phyloP scores from a whole-genome alignment of 2,329 filamentous ascomycete species.

The Knufia petricola region DNA sequence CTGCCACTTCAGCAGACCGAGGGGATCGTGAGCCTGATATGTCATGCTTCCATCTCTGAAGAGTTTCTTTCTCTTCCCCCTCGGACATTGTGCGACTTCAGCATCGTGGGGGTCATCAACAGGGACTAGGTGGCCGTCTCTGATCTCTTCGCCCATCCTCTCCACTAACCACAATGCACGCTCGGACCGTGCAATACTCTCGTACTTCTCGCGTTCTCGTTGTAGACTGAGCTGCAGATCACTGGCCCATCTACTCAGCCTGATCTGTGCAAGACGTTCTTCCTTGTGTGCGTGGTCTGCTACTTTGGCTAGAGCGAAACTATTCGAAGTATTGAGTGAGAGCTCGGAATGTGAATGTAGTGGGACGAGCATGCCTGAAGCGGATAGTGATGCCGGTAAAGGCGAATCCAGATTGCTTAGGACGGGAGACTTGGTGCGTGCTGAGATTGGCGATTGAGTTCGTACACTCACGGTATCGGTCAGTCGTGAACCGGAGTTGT shows the following conservation, averaged over 20 bases:
- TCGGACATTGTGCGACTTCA: constrained; percentile 19
- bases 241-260: constrained; percentile 70
- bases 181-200: constrained; percentile 52
- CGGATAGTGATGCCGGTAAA: constrained; percentile 19
- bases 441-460: constrained; percentile 17
- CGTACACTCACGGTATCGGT: constrained; percentile 11
- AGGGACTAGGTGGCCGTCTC: constrained; percentile 54
- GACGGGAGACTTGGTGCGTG: neutral
- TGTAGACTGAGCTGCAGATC: constrained; percentile 68
- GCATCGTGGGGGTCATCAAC: constrained; percentile 32
- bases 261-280: constrained; percentile 55
- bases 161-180: constrained; percentile 61
- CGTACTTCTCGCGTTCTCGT: constrained; percentile 62
- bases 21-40: constrained; percentile 57
- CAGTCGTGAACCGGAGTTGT: constrained; percentile 32
- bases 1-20: constrained; percentile 64
- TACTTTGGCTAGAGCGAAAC: constrained; percentile 53
- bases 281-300: constrained; percentile 51
- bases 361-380: constrained; percentile 25
- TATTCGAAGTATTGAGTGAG: constrained; percentile 29
- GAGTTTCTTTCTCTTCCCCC: constrained; percentile 8
- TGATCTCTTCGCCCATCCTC: constrained; percentile 55
- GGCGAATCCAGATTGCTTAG: constrained; percentile 24
- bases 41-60: constrained; percentile 20
- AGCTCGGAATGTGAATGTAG: constrained; percentile 20